Conservation (phyloP, 2,329 filamentous ascomycete species). For the Lasiodiplodia hormozganensis region DNA sequence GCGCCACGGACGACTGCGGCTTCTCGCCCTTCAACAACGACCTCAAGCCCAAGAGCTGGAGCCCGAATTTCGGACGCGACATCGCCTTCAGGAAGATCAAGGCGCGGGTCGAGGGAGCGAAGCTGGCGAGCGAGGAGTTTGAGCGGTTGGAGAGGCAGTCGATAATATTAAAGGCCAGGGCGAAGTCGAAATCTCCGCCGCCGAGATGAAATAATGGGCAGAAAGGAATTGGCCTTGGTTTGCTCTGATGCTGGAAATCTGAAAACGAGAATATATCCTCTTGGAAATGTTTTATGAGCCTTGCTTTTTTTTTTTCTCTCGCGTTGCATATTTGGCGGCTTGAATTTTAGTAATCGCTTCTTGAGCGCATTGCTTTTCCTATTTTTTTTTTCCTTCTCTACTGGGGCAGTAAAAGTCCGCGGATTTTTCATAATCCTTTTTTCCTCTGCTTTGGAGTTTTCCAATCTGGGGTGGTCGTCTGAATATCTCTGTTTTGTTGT, state of each 20-base stretch:
- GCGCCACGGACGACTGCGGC: constrained; percentile 28
- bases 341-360: background rate
- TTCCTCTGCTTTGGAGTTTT: background rate
- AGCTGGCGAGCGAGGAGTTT: constrained; percentile 25
- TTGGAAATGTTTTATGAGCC: background rate
- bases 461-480: background rate
- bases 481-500: background rate
- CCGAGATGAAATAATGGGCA: background rate
- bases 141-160: constrained; percentile 21
- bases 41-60: constrained; percentile 29
- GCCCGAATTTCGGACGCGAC: constrained; percentile 24
- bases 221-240: background rate
- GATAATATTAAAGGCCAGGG: constrained; percentile 20
- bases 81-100: constrained; percentile 28
- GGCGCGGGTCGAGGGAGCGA: constrained; percentile 16
- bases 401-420: background rate
- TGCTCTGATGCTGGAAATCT: background rate
- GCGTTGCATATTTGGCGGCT: background rate
- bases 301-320: background rate
- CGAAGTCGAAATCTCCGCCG: constrained; percentile 21
- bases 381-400: background rate
- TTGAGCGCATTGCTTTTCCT: background rate
- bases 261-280: background rate
- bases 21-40: constrained; percentile 27
- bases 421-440: background rate